Base-by-base conservation (phyloP, 176 grass and related monocot species). In the Stipa capillata region DNA sequence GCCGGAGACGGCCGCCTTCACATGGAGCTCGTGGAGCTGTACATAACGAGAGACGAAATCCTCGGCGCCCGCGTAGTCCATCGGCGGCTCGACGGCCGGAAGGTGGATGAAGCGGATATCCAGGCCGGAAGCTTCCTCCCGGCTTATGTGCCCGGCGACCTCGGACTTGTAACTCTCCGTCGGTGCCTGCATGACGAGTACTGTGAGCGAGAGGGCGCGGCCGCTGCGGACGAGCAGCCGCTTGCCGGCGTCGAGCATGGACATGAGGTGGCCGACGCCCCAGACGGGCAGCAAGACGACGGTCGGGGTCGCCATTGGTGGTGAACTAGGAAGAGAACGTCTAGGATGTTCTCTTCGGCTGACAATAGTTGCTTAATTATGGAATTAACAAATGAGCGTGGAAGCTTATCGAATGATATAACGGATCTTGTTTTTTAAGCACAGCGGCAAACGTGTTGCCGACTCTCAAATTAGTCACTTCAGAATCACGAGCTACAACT, bases 21-120 rank as follows among this genome's bases (percentile, higher is more conserved):
- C 48, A 8, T 82, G 79, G 4, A 70, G 63, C 31, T 27, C 43
- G n/a, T 87, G 79, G 39, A 71, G 72, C 58, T 77, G 58, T 0
- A 75, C 63, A 79, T 64, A 88, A 5, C 58, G 40, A 42, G 65
- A 65, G 20, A 77, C 72, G 31, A 88, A 79, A 10, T 88, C 72
- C 53, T 84, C 80, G 1, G 20, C 20, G 25, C 69, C 69, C 5
- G 11, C 8, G 5, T 6, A 31, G 64, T 65, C 54, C 15, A 17
- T 3, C 1, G 78, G 73, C 3, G 45, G 86, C 47, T 88, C 73
- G 3, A 74, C 80, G 15, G 44, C 35, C 0, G 86, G 86, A 54
- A 88, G 72, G 28, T 57, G 34, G 27, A 69, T 49, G 72, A 87
- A 87, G 7, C 17, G 50, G 61, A 79, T 39, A 45, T 79, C 61